Percentiles rank a stretch among this genome's conserved stretches.
These are phyloP conservation scores for Sclerotinia nivalis DNA, from an alignment of 2,329 filamentous ascomycete genomes.

Conservation along the genomic window DNA sequence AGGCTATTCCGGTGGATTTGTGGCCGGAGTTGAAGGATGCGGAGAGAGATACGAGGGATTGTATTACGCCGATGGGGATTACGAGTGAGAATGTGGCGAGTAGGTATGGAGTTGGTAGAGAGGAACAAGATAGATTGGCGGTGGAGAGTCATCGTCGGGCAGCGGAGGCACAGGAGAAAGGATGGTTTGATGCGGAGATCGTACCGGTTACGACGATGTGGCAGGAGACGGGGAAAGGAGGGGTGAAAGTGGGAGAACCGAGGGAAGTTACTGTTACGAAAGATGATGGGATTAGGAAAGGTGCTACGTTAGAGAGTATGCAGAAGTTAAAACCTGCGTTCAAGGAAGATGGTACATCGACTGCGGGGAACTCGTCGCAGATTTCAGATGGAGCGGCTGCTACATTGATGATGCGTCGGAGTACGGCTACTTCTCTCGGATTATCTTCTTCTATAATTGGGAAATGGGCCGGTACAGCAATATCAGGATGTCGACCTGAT, in stretches of 20 bases:
- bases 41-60: slow-evolving; percentile 72
- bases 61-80: slow-evolving; percentile 91
- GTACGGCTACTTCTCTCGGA: slow-evolving; percentile 72
- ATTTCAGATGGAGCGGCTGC: slow-evolving; percentile 88
- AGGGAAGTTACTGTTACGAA: slow-evolving; percentile 66
- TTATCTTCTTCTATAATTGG: slow-evolving; percentile 70
- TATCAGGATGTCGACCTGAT: slow-evolving; percentile 78
- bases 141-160: slow-evolving; percentile 74
- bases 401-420: slow-evolving; percentile 80
- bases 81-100: slow-evolving; percentile 86
- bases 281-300: slow-evolving; percentile 81
- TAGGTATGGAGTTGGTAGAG: slow-evolving; percentile 70
- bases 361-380: slow-evolving; percentile 84
- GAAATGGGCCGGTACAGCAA: slow-evolving; percentile 76
- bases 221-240: slow-evolving; percentile 64
- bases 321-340: slow-evolving; percentile 85
- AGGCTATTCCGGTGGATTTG: slow-evolving; percentile 79
- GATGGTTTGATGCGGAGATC: slow-evolving; percentile 76
- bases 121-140: slow-evolving; percentile 83
- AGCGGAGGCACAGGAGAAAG: slow-evolving; percentile 64
- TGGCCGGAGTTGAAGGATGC: slow-evolving; percentile 73
- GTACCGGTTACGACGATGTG: slow-evolving; percentile 74
- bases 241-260: slow-evolving; percentile 53
- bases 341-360: slow-evolving; percentile 70
- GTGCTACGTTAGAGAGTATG: slow-evolving; percentile 68